Conservation (phyloP, 1,284 basidiomycete species). For the Ceratobasidium sp. region DNA sequence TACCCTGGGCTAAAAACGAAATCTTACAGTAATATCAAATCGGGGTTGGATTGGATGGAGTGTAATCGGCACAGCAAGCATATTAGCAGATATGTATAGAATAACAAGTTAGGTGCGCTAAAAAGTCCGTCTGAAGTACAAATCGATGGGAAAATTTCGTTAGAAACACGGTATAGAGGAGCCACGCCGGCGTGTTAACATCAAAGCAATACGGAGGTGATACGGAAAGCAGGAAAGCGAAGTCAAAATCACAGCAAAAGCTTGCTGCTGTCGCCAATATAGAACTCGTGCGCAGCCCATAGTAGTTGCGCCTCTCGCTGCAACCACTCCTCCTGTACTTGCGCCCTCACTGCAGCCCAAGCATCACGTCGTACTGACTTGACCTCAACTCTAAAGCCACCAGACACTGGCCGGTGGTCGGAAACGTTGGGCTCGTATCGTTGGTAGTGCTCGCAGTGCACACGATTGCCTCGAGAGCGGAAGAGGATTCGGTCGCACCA, state of each 20-base stretch:
- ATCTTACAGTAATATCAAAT: no score
- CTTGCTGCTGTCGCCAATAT: conserved; percentile 54
- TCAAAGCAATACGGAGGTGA: not conserved
- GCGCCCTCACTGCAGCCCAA: conserved; percentile 68
- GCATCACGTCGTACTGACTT: conserved; percentile 76
- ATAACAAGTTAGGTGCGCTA: not conserved
- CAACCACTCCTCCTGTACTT: conserved; percentile 72
- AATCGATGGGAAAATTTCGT: not conserved
- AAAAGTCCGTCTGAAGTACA: conserved; percentile 16
- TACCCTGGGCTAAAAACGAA: no score
- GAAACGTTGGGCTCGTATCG: conserved; percentile 88
- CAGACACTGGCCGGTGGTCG: conserved; percentile 90
- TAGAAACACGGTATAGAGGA: not conserved
- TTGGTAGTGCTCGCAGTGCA: conserved; percentile 74
- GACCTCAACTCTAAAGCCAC: conserved; percentile 77
- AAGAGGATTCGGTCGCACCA: conserved; percentile 98
- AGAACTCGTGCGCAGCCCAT: conserved; percentile 67
- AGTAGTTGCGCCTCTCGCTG: conserved; percentile 65
- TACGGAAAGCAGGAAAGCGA: conserved; percentile 21
- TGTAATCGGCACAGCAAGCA: no score
- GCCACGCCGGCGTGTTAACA: not conserved
- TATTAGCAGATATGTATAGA: not conserved
- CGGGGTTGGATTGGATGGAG: no score
- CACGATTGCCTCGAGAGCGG: conserved; percentile 72
- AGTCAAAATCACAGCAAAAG: conserved; percentile 27